A percentile compares a stretch with the other conserved stretches of the same genome.
Evolutionary conservation across 768 basidiomycete species (phyloP).

Genomic region (Tulasnella sp.): DNA sequence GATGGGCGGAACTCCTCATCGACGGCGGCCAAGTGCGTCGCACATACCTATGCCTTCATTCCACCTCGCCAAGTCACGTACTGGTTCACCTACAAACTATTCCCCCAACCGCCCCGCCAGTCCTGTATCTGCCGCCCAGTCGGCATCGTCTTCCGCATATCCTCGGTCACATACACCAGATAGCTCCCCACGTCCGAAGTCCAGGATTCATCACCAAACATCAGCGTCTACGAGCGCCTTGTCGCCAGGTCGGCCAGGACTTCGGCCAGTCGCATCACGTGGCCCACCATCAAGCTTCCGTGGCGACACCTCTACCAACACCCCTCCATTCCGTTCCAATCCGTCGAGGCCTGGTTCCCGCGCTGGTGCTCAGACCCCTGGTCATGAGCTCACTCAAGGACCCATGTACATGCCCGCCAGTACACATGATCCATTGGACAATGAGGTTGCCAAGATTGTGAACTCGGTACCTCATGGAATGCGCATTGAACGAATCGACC

Average conservation of each 20-base stretch:
- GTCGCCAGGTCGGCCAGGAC: conserved; percentile 25
- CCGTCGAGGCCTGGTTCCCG: conserved; percentile 32
- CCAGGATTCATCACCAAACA: background rate
- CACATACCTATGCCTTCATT: conserved; percentile 33
- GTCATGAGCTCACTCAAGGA: conserved; percentile 44
- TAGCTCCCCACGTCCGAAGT: conserved; percentile 42
- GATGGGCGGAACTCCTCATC: conserved; percentile 13
- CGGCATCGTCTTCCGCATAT: conserved; percentile 25
- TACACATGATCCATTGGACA: conserved; percentile 70
- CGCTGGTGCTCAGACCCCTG: conserved; percentile 55
- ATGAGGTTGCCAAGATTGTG: conserved; percentile 64
- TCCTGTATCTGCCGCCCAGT: conserved; percentile 34
- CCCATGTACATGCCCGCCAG: conserved; percentile 61
- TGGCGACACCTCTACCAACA: conserved; percentile 6
- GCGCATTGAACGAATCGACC: conserved; percentile 70
- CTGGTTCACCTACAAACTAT: conserved; percentile 57
- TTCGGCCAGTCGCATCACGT: conserved; percentile 11
- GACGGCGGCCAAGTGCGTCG: conserved; percentile 40
- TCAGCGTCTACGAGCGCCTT: conserved; percentile 28
- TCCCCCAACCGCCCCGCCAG: conserved; percentile 57
- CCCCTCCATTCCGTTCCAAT: conserved; percentile 11
- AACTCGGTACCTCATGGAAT: conserved; percentile 74
- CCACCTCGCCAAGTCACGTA: conserved; percentile 28
- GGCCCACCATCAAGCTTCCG: conserved; percentile 27
- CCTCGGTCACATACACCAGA: conserved; percentile 64